A percentile compares a stretch with the other conserved stretches of the same genome.
These are phyloP conservation scores for Podaxis sp. DNA, from an alignment of 768 basidiomycete species.

Conservation along the genomic window DNA sequence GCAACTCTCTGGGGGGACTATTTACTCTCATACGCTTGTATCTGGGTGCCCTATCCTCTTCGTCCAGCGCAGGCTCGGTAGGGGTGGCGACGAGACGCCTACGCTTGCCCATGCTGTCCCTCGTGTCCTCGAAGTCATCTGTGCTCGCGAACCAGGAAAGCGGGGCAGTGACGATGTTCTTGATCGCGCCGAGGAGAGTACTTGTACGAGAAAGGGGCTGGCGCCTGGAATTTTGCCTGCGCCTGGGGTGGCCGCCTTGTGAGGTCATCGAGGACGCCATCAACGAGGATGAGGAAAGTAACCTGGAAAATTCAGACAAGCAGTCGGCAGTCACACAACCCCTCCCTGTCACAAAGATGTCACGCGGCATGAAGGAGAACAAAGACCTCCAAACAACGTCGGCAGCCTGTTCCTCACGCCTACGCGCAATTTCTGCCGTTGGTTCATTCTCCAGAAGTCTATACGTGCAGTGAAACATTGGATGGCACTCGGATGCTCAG, in stretches of 20 bases:
- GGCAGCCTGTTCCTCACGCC: too few relatives aligned
- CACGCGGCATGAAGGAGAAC: neutral
- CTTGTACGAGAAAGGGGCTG: constrained; percentile 44
- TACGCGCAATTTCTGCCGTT: too few relatives aligned
- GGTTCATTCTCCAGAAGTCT: neutral
- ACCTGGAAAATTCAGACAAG: constrained; percentile 13
- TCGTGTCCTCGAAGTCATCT: constrained; percentile 45
- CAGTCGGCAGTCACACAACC: neutral
- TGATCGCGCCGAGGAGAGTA: constrained; percentile 59
- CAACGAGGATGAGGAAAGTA: constrained; percentile 29
- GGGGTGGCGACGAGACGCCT: constrained; percentile 35
- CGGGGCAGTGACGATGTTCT: constrained; percentile 62
- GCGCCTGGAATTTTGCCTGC: constrained; percentile 23
- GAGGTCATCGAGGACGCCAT: constrained; percentile 33
- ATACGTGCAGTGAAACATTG: neutral
- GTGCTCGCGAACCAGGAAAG: constrained; percentile 51
- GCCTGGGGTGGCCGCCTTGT: constrained; percentile 21
- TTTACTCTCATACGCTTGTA: constrained; percentile 51
- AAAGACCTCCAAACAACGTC: neutral
- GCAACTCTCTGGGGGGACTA: constrained; percentile 39
- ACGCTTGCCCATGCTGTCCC: constrained; percentile 51
- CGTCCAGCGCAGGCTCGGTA: constrained; percentile 28
- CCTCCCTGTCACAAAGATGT: neutral
- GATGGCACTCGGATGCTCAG: neutral
- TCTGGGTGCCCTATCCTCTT: constrained; percentile 28